These are phyloP conservation scores for Aureobasidium vineae DNA, from an alignment of 2,329 filamentous ascomycete genomes.

Conservation along the genomic window DNA sequence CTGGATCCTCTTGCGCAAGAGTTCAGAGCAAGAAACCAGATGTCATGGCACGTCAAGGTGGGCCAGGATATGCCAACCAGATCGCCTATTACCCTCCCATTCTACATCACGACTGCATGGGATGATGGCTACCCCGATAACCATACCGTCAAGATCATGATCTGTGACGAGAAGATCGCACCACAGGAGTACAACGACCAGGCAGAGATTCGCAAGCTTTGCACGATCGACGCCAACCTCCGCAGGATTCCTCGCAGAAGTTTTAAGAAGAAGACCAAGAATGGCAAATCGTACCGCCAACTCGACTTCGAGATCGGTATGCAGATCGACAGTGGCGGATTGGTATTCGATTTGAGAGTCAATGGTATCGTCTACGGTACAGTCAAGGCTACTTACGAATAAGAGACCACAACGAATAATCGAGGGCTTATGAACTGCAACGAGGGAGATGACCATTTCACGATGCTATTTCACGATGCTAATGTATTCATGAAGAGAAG, in stretches of 20 bases:
- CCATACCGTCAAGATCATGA: neutral
- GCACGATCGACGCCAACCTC: conserved; percentile 75
- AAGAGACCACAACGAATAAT: neutral
- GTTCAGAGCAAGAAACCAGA: conserved; percentile 79
- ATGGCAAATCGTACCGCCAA: conserved; percentile 77
- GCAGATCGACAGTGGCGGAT: conserved; percentile 74
- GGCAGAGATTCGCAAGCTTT: conserved; percentile 55
- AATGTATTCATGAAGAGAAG: too few species aligned
- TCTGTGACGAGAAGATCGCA: neutral
- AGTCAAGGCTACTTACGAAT: conserved; percentile 73
- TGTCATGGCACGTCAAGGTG: conserved; percentile 75
- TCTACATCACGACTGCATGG: too few species aligned
- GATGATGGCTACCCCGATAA: too few species aligned
- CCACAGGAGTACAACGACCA: too few species aligned
- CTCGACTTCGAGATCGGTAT: conserved; percentile 80
- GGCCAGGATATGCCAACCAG: neutral
- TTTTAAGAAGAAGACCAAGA: conserved; percentile 73
- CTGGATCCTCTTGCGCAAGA: conserved; percentile 78
- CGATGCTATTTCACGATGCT: neutral
- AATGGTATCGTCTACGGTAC: conserved; percentile 74
- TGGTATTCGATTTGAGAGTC: conserved; percentile 76
- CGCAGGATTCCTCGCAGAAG: conserved; percentile 69
- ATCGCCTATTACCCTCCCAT: neutral
- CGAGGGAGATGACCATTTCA: neutral
- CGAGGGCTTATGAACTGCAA: neutral